These are phyloP conservation scores for Xylariaceae sp. DNA, from an alignment of 2,329 filamentous ascomycete genomes.

Conservation along the genomic window DNA sequence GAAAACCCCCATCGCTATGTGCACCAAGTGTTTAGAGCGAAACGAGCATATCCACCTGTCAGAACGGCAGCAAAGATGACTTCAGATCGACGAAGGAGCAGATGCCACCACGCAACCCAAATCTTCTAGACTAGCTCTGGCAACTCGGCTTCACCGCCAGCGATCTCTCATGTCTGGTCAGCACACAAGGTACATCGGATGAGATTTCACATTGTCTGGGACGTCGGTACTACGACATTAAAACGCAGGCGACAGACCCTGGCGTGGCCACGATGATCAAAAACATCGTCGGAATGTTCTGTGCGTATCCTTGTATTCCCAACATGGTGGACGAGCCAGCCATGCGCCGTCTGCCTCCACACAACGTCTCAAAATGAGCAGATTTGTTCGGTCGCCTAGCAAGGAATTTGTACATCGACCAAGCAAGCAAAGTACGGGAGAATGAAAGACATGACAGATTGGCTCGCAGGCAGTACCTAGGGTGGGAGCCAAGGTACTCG, in stretches of 20 bases:
- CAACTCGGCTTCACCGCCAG: constrained; percentile 9
- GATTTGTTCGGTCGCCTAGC: too few relatives aligned
- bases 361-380: too few relatives aligned
- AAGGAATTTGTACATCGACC: too few relatives aligned
- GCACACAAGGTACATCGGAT: neutral
- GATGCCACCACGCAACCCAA: neutral
- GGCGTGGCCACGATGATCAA: constrained; percentile 18
- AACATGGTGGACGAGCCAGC: neutral
- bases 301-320: constrained; percentile 8
- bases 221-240: constrained; percentile 12
- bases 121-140: constrained; percentile 9
- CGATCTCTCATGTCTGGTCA: constrained; percentile 17
- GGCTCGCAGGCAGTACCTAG: constrained; percentile 1
- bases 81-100: constrained; percentile 8
- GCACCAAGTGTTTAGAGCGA: constrained; percentile 5
- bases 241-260: constrained; percentile 9
- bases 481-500: constrained; percentile 9
- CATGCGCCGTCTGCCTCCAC: too few relatives aligned
- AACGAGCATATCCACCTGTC: constrained; percentile 5
- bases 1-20: neutral
- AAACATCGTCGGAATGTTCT: constrained; percentile 14
- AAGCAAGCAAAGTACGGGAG: constrained; percentile 5
- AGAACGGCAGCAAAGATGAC: constrained; percentile 2
- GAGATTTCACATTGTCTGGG: too few relatives aligned
- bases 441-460: constrained; percentile 6